These are phyloP conservation scores for Prunus mume DNA, from an alignment of 306 rosid species.

Conservation along the genomic window DNA sequence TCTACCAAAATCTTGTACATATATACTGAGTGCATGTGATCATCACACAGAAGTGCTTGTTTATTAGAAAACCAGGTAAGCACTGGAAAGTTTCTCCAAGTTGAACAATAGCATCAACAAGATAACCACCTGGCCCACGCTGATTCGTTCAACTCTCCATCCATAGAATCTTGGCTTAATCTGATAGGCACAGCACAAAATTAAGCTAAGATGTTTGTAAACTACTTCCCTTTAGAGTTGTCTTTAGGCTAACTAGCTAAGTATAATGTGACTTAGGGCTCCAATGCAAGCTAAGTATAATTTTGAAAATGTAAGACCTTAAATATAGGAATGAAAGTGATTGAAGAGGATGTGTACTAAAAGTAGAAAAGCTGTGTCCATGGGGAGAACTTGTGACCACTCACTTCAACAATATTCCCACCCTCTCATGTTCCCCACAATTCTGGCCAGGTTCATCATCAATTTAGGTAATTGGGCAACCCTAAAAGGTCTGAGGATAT, in stretches of 20 bases:
- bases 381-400: conserved; percentile 6
- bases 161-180: neutral
- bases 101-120: neutral
- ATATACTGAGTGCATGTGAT: neutral
- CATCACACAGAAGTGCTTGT: neutral
- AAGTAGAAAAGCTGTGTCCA: neutral
- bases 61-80: neutral
- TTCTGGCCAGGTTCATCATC: conserved; percentile 28
- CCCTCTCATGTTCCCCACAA: conserved; percentile 10
- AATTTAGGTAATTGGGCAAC: neutral
- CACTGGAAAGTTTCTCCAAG: neutral
- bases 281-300: neutral
- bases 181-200: neutral
- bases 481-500: neutral
- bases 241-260: neutral
- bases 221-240: neutral
- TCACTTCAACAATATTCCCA: conserved; percentile 3
- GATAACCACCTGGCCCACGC: neutral
- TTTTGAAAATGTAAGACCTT: neutral
- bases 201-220: neutral
- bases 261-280: neutral
- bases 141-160: neutral
- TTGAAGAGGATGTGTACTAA: neutral
- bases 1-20: neutral
- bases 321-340: neutral